A percentile compares a stretch with the other conserved stretches of the same genome.
These are phyloP conservation scores for Penicillium sp. DNA, from an alignment of 2,329 filamentous ascomycete species.

Conservation along the genomic window DNA sequence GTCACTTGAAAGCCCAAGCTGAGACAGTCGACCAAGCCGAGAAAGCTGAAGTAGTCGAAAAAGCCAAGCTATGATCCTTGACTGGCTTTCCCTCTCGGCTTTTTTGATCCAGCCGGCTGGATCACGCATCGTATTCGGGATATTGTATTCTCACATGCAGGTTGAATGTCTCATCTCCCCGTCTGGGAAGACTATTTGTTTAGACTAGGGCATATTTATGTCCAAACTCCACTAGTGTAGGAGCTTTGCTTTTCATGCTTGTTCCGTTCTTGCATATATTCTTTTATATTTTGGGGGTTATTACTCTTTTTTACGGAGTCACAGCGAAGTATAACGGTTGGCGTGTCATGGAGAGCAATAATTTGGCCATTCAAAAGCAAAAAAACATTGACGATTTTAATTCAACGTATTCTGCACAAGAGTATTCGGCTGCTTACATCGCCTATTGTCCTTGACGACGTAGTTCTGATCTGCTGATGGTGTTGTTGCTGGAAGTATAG, in stretches of 20 bases:
- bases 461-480: background rate
- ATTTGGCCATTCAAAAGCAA: constrained; percentile 6
- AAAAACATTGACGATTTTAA: background rate
- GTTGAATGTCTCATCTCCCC: background rate
- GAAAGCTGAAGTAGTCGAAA: background rate
- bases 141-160: background rate
- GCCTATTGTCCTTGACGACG: background rate
- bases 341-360: constrained; percentile 14
- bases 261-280: constrained; percentile 9
- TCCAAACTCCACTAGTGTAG: background rate
- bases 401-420: background rate
- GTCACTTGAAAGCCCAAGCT: background rate
- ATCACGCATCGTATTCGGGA: background rate
- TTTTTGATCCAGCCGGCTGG: constrained; percentile 2
- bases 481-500: background rate
- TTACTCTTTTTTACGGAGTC: constrained; percentile 8
- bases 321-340: constrained; percentile 18
- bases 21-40: background rate
- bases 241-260: constrained; percentile 3
- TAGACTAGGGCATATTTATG: background rate
- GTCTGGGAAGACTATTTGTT: background rate
- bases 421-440: no score
- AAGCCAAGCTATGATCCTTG: background rate
- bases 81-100: background rate
- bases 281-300: constrained; percentile 6